These are phyloP conservation scores for Kwoniella dendrophila DNA, from an alignment of 768 basidiomycete species.

Conservation along the genomic window DNA sequence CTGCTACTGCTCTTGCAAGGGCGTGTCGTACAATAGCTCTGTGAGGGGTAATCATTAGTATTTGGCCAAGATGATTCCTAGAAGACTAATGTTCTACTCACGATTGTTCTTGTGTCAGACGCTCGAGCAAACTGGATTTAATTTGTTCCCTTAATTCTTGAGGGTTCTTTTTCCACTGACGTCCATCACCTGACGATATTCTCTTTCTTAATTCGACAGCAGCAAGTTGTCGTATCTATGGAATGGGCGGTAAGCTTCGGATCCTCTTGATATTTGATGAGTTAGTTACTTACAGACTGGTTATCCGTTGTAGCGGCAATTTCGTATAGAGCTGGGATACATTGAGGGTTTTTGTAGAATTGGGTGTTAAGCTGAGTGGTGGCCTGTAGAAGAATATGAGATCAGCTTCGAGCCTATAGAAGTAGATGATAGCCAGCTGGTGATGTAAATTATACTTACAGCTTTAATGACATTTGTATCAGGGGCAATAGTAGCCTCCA, in stretches of 20 bases:
- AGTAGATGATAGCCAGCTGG: background rate
- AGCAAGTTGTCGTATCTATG: conserved; percentile 90
- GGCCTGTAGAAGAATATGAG: conserved; percentile 64
- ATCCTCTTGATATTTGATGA: background rate
- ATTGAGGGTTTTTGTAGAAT: conserved; percentile 86
- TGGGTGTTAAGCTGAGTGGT: conserved; percentile 87
- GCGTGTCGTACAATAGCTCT: conserved; percentile 92
- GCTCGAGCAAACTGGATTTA: conserved; percentile 76
- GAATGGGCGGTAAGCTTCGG: background rate
- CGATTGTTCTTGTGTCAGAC: conserved; percentile 77
- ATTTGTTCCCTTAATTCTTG: conserved; percentile 74
- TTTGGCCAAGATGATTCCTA: background rate
- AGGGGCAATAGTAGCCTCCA: conserved; percentile 80
- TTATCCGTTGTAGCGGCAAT: conserved; percentile 86
- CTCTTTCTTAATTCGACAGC: conserved; percentile 97
- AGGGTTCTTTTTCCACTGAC: conserved; percentile 75
- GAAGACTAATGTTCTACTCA: conserved; percentile 59
- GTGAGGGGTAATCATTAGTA: background rate
- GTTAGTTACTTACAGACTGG: conserved; percentile 67
- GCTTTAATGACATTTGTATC: conserved; percentile 87
- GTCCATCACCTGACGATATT: conserved; percentile 73
- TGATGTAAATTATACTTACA: conserved; percentile 61
- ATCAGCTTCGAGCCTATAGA: background rate
- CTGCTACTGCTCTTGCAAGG: conserved; percentile 85
- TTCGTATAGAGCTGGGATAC: conserved; percentile 85